A percentile compares a stretch with the other conserved stretches of the same genome.
These are phyloP conservation scores for Paxillus ammoniavirescens DNA, from an alignment of 768 basidiomycete species.

Conservation along the genomic window DNA sequence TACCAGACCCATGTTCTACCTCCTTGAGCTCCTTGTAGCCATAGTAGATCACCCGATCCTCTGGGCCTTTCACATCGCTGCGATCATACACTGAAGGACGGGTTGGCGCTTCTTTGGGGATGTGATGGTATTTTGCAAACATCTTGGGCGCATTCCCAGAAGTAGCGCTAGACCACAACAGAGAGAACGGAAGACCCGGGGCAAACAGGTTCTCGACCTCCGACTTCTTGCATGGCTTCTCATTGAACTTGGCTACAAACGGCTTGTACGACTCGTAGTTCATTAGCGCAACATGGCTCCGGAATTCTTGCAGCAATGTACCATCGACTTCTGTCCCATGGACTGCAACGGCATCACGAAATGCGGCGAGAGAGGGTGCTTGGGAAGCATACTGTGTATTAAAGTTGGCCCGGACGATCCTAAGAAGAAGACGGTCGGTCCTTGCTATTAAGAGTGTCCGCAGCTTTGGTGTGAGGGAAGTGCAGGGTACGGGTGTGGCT, in stretches of 20 bases:
- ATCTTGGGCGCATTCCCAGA: constrained; percentile 11
- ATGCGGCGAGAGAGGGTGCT: constrained; percentile 1
- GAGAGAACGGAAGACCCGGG: constrained; percentile 15
- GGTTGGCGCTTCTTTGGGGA: background rate
- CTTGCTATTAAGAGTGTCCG: background rate
- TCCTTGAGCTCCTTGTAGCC: background rate
- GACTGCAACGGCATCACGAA: constrained; percentile 6
- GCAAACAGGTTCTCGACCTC: constrained; percentile 18
- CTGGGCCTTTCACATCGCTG: background rate
- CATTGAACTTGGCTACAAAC: constrained; percentile 12
- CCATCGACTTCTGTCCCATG: constrained; percentile 2
- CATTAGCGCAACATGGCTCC: constrained; percentile 5
- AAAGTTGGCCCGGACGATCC: constrained; percentile 9
- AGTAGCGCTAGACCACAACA: constrained; percentile 13
- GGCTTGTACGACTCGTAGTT: constrained; percentile 16
- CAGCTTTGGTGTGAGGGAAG: background rate
- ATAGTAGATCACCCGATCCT: background rate
- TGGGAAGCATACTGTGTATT: constrained; percentile 6
- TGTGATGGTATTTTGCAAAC: constrained; percentile 9
- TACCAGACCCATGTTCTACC: constrained; percentile 1
- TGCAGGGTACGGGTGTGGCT: too few relatives aligned
- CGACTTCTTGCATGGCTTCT: constrained; percentile 15
- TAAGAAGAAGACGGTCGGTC: background rate
- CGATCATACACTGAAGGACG: background rate
- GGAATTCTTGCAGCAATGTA: constrained; percentile 8